These are phyloP conservation scores for Hericium alpestre DNA, from an alignment of 768 basidiomycete genomes.

Conservation along the genomic window DNA sequence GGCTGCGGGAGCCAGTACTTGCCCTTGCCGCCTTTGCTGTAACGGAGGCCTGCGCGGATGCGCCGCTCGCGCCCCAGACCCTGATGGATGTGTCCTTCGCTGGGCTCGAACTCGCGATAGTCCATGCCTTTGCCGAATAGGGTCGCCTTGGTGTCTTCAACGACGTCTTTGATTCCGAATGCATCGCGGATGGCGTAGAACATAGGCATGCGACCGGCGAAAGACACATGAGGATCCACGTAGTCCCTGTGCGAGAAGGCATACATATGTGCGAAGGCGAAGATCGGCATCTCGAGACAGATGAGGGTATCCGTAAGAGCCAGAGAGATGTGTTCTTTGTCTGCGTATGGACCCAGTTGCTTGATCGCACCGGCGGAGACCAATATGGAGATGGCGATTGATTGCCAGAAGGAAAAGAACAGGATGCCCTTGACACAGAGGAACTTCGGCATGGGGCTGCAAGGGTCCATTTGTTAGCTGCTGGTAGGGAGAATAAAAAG, in stretches of 20 bases:
- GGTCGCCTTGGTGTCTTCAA: slow-evolving; percentile 76
- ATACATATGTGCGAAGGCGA: slow-evolving; percentile 89
- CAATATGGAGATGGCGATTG: slow-evolving; percentile 75
- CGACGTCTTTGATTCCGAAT: slow-evolving; percentile 76
- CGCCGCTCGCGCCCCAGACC: slow-evolving; percentile 78
- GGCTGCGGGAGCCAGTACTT: slow-evolving; percentile 95
- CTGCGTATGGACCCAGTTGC: slow-evolving; percentile 77
- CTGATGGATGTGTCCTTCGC: slow-evolving; percentile 86
- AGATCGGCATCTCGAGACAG: slow-evolving; percentile 95
- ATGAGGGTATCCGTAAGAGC: slow-evolving; percentile 86
- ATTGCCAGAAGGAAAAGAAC: slow-evolving; percentile 99
- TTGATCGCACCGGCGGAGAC: slow-evolving; percentile 72
- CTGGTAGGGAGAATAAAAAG: not conserved
- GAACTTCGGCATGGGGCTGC: slow-evolving; percentile 89
- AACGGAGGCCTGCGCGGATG: slow-evolving; percentile 86
- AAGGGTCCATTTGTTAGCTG: not conserved
- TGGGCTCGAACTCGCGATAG: slow-evolving; percentile 94
- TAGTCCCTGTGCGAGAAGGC: slow-evolving; percentile 91
- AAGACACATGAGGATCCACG: slow-evolving; percentile 48
- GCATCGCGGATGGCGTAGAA: slow-evolving; percentile 82
- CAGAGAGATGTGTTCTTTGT: slow-evolving; percentile 80
- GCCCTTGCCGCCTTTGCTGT: slow-evolving; percentile 76
- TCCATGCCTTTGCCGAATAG: slow-evolving; percentile 85
- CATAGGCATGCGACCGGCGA: slow-evolving; percentile 85
- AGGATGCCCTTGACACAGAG: slow-evolving; percentile 97